Evolutionary conservation across 306 rosid genomes (phyloP), one percentile per base, ranked within the genome.

Genomic region (Medicago lupulina): DNA sequence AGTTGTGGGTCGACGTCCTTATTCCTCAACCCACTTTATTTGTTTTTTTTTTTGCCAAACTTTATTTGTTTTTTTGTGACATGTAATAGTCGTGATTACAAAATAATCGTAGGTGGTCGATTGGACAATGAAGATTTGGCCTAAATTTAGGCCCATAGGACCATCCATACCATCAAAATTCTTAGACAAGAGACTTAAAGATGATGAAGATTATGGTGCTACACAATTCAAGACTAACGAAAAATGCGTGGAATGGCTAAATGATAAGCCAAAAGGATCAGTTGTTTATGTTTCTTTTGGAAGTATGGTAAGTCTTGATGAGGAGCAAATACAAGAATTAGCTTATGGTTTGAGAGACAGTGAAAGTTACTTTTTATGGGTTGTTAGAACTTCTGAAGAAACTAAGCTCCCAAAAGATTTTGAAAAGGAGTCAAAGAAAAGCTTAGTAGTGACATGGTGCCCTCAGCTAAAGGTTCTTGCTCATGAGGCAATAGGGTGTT

Each of bases 91-190:
- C 7, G 38, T 34, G 38, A 34, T 34, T 34, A 55, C 14, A 55
- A 55, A 9, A 55, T 57, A 11, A 28, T 60, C 60, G 12, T 14
- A 78, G 82, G 12, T 70, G 0, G 19, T 7, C 10, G 77, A 78
- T 49, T 78, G 82, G 82, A 6, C 75, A 28, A 78, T 11, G 23
- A 38, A 49, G 17, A 60, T 71, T 38, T 78, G 71, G 82, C 71
- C 77, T 2, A 70, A 70, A 36, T 61, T 70, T 36, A 70, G 66
- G 21, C 3, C 66, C 2, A 23, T 78, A 2, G 82, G 82, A 38
- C 82, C 82, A 18, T 70, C 34, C 44, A 70, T 78, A 34, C 82
- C 82, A 78, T 61, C 55, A 0, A 38, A 60, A 7, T 70, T 47
- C 15, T 70, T 70, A 19, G 76, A 61, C 40, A 78, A 78, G 9